Percentiles rank a stretch among this genome's conserved stretches.
phyloP scores from a whole-genome alignment of 208 protist species.

The Crithidia fasciculata region DNA sequence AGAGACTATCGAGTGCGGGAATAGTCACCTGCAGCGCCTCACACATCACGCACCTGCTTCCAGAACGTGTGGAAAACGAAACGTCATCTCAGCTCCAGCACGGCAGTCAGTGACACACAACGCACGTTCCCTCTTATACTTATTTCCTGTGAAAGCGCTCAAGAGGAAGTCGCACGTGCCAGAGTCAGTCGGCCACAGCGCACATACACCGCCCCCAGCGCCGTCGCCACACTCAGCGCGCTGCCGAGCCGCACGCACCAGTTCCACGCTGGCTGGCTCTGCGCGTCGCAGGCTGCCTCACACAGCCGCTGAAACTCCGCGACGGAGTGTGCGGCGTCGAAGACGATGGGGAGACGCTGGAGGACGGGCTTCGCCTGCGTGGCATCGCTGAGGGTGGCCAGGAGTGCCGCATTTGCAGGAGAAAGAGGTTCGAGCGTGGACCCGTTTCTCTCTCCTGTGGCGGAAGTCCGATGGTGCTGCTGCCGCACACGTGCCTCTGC shows the following conservation, averaged over 20 bases:
- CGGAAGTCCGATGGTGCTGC: too few species aligned
- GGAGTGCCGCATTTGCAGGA: too few species aligned
- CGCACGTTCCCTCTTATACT: background rate
- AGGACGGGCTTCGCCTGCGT: background rate
- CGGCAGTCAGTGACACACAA: too few species aligned
- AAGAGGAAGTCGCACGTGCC: background rate
- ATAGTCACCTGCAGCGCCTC: background rate
- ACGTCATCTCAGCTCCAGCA: too few species aligned
- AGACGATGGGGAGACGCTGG: background rate
- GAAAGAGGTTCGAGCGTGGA: too few species aligned
- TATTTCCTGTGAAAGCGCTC: background rate
- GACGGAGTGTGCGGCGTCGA: background rate
- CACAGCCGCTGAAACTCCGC: constrained; percentile 3
- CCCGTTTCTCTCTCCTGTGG: too few species aligned
- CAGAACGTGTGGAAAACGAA: too few species aligned
- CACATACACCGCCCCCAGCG: constrained; percentile 4
- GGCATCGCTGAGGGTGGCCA: background rate
- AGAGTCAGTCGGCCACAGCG: background rate
- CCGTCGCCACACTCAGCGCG: constrained; percentile 7
- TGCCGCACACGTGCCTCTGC: too few species aligned
- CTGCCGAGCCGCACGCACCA: constrained; percentile 11
- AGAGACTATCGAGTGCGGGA: background rate
- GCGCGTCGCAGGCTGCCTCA: background rate
- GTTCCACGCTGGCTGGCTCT: background rate
- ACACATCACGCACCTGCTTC: background rate